Evolutionary conservation across 1,284 basidiomycete genomes (phyloP).

Genomic region (Cystobasidium pallidum): DNA sequence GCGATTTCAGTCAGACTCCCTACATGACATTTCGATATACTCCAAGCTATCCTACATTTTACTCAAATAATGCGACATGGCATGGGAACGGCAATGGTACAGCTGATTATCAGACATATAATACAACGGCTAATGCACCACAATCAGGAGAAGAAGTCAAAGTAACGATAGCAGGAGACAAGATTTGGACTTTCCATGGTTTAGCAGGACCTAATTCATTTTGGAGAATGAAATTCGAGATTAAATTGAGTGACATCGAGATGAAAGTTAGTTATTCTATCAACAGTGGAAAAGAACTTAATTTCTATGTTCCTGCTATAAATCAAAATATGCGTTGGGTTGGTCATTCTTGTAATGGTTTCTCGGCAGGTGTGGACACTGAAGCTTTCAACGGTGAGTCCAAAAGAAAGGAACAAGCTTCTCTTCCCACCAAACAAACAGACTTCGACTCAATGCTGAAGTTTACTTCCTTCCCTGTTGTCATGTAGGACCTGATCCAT

Average conservation of each 20-base stretch:
- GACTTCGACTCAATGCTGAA: too few species aligned
- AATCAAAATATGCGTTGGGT: conserved; percentile 84
- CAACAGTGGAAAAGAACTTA: conserved; percentile 68
- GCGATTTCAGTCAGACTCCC: conserved; percentile 63
- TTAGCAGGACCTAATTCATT: conserved; percentile 65
- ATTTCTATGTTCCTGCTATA: conserved; percentile 80
- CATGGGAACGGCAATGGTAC: not conserved
- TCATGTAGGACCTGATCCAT: conserved; percentile 58
- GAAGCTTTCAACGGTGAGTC: conserved; percentile 53
- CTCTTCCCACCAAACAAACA: too few species aligned
- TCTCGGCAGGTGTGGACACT: conserved; percentile 63
- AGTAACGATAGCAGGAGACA: conserved; percentile 64
- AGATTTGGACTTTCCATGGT: conserved; percentile 78
- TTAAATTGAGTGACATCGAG: conserved; percentile 74
- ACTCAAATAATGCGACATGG: conserved; percentile 29
- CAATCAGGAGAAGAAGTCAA: conserved; percentile 9
- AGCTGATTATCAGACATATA: too few species aligned
- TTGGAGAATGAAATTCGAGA: conserved; percentile 88
- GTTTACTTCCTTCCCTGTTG: too few species aligned
- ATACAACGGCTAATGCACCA: not conserved
- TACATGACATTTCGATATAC: conserved; percentile 44
- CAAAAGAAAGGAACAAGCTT: too few species aligned
- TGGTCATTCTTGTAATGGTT: conserved; percentile 68
- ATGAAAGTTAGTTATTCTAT: conserved; percentile 73
- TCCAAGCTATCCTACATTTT: conserved; percentile 16